A percentile compares a stretch with the other conserved stretches of the same genome.
phyloP scores from a whole-genome alignment of 1,284 basidiomycete genomes.

The Tilletia horrida region DNA sequence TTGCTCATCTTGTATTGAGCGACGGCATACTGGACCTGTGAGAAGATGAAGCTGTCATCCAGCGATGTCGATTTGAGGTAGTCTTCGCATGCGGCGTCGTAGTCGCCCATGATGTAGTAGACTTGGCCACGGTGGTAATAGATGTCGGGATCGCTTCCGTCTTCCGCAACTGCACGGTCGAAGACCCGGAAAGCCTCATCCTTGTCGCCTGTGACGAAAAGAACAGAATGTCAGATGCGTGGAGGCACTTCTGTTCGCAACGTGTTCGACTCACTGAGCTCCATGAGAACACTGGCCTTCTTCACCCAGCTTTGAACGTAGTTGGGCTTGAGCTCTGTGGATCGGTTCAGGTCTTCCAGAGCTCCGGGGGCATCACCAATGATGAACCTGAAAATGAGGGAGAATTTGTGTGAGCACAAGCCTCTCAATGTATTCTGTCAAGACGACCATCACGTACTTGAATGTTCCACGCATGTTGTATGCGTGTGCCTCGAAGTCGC shows the following conservation, averaged over 20 bases:
- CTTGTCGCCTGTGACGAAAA: constrained; percentile 31
- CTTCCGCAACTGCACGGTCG: constrained; percentile 78
- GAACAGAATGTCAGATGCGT: background rate
- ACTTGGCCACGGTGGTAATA: constrained; percentile 99
- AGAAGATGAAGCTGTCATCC: constrained; percentile 83
- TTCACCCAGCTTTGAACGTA: constrained; percentile 92
- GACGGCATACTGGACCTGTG: constrained; percentile 93
- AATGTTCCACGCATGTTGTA: constrained; percentile 92
- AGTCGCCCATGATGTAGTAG: constrained; percentile 92
- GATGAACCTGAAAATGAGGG: constrained; percentile 64
- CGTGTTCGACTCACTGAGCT: constrained; percentile 63
- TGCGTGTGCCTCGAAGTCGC: constrained; percentile 76
- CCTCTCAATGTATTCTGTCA: too few relatives aligned
- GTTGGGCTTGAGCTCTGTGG: constrained; percentile 69
- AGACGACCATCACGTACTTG: constrained; percentile 59
- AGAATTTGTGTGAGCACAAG: background rate
- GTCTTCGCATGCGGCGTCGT: constrained; percentile 77
- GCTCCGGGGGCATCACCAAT: constrained; percentile 80
- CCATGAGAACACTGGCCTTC: constrained; percentile 96
- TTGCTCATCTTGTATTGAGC: constrained; percentile 90
- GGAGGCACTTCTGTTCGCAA: background rate
- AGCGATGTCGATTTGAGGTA: constrained; percentile 83
- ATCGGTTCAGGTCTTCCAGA: constrained; percentile 76
- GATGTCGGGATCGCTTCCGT: constrained; percentile 85
- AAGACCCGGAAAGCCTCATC: constrained; percentile 83